Conservation (phyloP, 1,139 yeast genomes). For the Debaryomycetaceae sp. region DNA sequence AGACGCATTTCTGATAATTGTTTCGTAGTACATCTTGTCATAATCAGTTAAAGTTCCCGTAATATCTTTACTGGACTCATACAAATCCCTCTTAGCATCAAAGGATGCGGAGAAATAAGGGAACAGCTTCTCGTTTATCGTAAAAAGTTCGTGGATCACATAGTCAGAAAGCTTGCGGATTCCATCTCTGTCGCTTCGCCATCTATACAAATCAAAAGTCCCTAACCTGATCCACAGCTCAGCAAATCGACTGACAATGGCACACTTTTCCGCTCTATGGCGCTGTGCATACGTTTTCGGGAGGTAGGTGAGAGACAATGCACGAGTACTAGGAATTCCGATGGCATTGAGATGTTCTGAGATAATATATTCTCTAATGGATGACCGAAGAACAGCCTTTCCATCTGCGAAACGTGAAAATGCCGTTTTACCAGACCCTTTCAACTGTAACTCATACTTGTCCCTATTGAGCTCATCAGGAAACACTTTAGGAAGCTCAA, state of each 20-base stretch:
- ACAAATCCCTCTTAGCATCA: conserved; percentile 17
- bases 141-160: conserved; percentile 64
- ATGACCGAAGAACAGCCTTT: conserved; percentile 84
- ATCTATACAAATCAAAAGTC: conserved; percentile 79
- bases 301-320: conserved; percentile 65
- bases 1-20: conserved; percentile 67
- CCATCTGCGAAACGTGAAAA: conserved; percentile 96
- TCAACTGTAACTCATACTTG: conserved; percentile 70
- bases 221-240: conserved; percentile 88
- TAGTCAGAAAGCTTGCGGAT: conserved; percentile 65
- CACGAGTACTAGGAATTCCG: conserved; percentile 86
- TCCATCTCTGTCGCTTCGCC: conserved; percentile 68
- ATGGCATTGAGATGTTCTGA: conserved; percentile 79
- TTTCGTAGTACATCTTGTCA: conserved; percentile 68
- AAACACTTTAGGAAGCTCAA: conserved; percentile 53
- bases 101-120: conserved; percentile 25
- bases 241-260: conserved; percentile 80
- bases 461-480: conserved; percentile 21
- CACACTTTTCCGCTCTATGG: conserved; percentile 72
- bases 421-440: conserved; percentile 92
- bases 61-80: conserved; percentile 13
- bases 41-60: conserved; percentile 54
- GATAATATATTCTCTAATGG: conserved; percentile 82
- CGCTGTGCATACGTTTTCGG: conserved; percentile 80
- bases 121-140: conserved; percentile 31